phyloP scores from a whole-genome alignment of 2,329 filamentous ascomycete species.

The Exophiala lecanii-corni region DNA sequence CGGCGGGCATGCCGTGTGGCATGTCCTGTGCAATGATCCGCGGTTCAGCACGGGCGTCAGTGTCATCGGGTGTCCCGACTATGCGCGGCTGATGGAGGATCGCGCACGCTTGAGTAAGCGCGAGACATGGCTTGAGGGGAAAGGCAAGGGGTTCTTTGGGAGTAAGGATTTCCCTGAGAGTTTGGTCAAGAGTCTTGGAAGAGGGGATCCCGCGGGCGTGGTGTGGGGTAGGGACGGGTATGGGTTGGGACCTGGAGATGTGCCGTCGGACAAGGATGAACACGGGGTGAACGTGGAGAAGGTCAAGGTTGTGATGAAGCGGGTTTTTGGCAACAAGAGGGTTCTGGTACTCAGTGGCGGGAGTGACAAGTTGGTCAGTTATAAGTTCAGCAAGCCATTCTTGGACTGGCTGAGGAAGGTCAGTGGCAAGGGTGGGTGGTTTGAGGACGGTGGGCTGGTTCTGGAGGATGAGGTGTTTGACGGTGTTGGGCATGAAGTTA shows the following conservation, averaged over 20 bases:
- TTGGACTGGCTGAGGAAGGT: constrained; percentile 51
- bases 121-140: constrained; percentile 52
- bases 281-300: constrained; percentile 41
- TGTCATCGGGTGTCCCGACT: constrained; percentile 88
- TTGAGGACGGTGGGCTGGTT: constrained; percentile 46
- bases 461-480: constrained; percentile 56
- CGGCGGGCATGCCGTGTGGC: constrained; percentile 85
- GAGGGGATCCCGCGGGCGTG: constrained; percentile 70
- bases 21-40: constrained; percentile 71
- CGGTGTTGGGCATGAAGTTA: constrained; percentile 56
- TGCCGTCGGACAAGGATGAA: constrained; percentile 32
- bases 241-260: constrained; percentile 28
- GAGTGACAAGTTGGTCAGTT: constrained; percentile 58
- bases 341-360: constrained; percentile 52
- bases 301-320: constrained; percentile 41
- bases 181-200: constrained; percentile 59
- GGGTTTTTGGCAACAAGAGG: constrained; percentile 46
- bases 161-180: constrained; percentile 70
- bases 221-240: constrained; percentile 41
- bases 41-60: constrained; percentile 73
- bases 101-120: constrained; percentile 69
- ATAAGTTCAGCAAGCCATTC: constrained; percentile 53
- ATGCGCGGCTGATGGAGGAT: constrained; percentile 71
- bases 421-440: constrained; percentile 41
- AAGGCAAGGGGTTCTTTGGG: constrained; percentile 64